Percentiles rank a stretch among this genome's conserved stretches.
Conservation (phyloP, 139 green algal species). For the Tetradesmus lagerheimii region DNA sequence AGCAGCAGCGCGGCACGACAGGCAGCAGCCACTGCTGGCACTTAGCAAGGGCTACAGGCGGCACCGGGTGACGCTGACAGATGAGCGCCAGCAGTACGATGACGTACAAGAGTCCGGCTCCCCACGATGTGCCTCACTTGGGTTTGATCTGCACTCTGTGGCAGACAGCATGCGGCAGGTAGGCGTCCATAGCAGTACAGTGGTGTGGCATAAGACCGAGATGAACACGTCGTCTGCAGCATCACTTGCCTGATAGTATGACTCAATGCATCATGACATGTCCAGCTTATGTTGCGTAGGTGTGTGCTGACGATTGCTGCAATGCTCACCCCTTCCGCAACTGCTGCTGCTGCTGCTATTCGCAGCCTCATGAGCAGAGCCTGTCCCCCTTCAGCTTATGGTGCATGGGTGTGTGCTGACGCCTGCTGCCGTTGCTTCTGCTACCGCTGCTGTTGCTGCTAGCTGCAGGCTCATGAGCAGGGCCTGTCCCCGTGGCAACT, state of each 20-base stretch:
- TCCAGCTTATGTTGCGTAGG: not conserved
- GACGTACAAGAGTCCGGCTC: not conserved
- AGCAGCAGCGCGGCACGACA: conserved; percentile 7
- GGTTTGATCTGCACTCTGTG: conserved; percentile 42
- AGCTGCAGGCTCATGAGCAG: conserved; percentile 13
- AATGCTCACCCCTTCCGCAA: too few relatives aligned
- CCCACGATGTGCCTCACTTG: not conserved
- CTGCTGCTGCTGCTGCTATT: not conserved
- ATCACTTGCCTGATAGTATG: not conserved
- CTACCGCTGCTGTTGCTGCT: not conserved
- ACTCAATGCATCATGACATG: not conserved
- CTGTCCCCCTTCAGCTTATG: too few relatives aligned
- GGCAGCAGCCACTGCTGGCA: conserved; percentile 28
- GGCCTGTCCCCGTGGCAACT: conserved; percentile 34
- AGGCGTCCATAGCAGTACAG: too few relatives aligned
- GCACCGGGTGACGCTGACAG: conserved; percentile 19
- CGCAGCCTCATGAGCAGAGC: not conserved
- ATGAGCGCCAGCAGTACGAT: conserved; percentile 31
- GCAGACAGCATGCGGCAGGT: conserved; percentile 44
- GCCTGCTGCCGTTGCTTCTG: not conserved
- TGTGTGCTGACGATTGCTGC: not conserved
- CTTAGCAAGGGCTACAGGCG: conserved; percentile 33
- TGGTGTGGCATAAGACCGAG: too few relatives aligned
- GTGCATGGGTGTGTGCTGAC: too few relatives aligned
- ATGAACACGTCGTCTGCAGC: too few relatives aligned